phyloP scores from a whole-genome alignment of 345 rosid genomes.

The Eucalyptus camaldulensis region DNA sequence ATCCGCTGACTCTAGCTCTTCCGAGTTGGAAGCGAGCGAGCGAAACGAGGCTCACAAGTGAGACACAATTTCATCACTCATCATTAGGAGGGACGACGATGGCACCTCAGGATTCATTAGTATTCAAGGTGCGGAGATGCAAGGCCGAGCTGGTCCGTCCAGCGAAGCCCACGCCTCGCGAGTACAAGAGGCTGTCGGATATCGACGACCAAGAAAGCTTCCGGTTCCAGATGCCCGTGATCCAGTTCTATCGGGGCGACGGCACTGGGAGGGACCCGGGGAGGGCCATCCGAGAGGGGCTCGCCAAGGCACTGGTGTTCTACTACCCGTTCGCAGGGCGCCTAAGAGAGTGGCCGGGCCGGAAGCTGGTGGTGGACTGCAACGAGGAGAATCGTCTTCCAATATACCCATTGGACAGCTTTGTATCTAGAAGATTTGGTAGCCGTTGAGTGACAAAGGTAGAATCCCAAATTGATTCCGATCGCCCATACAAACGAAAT shows the following conservation, averaged over 20 bases:
- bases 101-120: not conserved
- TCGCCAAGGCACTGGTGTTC: not conserved
- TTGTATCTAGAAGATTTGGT: no score
- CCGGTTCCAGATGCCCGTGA: not conserved
- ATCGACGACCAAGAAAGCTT: not conserved
- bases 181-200: not conserved
- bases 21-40: not conserved
- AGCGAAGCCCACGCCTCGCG: not conserved
- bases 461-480: no score
- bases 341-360: not conserved
- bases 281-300: not conserved
- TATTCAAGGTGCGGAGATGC: not conserved
- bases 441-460: no score
- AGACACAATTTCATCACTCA: not conserved
- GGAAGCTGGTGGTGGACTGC: slow-evolving; percentile 2
- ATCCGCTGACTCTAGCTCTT: not conserved
- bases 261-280: not conserved
- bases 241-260: not conserved
- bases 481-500: no score
- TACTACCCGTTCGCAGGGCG: slow-evolving; percentile 1
- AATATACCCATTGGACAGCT: no score
- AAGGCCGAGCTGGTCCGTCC: not conserved
- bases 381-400: no score
- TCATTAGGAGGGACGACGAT: not conserved
- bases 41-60: no score